A percentile compares a stretch with the other conserved stretches of the same genome.
These are phyloP conservation scores for Kuraishia molischiana DNA, from an alignment of 805 yeast species.

Conservation along the genomic window DNA sequence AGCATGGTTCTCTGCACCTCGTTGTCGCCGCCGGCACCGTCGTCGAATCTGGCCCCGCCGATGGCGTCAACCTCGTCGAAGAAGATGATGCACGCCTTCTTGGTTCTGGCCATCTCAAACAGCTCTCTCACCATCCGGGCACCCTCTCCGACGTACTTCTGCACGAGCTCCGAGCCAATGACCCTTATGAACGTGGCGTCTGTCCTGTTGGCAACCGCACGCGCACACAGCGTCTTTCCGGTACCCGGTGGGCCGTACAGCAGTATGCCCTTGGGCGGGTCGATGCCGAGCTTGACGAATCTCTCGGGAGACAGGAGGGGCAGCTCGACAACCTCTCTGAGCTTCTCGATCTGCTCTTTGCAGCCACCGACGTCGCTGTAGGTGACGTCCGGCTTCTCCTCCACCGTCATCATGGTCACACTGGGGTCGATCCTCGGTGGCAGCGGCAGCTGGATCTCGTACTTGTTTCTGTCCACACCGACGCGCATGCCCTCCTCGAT, in stretches of 20 bases:
- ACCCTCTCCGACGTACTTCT: conserved; percentile 98
- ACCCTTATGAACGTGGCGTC: conserved; percentile 98
- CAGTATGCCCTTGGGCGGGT: conserved; percentile 97
- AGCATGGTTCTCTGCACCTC: conserved; percentile 99
- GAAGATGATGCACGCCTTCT: conserved; percentile 95
- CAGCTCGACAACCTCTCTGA: conserved; percentile 91
- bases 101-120: conserved; percentile 98
- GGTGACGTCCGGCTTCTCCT: conserved; percentile 98
- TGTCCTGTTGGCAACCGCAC: conserved; percentile 98
- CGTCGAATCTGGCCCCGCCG: conserved; percentile 99
- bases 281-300: conserved; percentile 93
- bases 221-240: conserved; percentile 95
- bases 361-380: conserved; percentile 98
- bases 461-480: conserved; percentile 95
- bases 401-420: conserved; percentile 99
- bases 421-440: conserved; percentile 98
- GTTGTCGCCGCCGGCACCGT: conserved; percentile 98
- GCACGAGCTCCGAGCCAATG: conserved; percentile 96
- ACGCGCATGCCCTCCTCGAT: conserved; percentile 99
- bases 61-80: conserved; percentile 98
- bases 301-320: conserved; percentile 94
- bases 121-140: conserved; percentile 99
- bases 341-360: conserved; percentile 94
- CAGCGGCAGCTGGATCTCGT: conserved; percentile 92
- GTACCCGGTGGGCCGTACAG: conserved; percentile 99